Conservation (phyloP, 2,329 filamentous ascomycete genomes). For the Alternaria longipes region DNA sequence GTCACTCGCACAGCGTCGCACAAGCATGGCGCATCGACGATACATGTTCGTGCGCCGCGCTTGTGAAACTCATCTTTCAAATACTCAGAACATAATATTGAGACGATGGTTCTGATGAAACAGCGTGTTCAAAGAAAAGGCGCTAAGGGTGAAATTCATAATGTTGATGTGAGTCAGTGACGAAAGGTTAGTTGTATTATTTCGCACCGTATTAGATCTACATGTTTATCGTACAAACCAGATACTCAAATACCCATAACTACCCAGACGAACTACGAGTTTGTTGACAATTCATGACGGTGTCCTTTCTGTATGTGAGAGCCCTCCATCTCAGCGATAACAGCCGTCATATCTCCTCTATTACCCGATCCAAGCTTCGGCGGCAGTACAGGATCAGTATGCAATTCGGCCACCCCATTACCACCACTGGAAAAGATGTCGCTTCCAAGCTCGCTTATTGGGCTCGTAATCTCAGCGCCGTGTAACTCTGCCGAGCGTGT, state of each 20-base stretch:
- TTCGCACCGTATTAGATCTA: background rate
- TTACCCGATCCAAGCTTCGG: background rate
- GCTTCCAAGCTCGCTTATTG: background rate
- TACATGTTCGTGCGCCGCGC: background rate
- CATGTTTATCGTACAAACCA: background rate
- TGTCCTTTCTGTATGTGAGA: background rate
- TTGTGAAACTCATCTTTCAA: background rate
- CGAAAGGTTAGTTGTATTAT: background rate
- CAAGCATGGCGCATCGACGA: background rate
- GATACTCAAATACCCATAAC: background rate
- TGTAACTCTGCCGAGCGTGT: constrained; percentile 1
- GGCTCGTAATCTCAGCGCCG: background rate
- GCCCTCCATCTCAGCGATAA: background rate
- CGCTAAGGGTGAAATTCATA: background rate
- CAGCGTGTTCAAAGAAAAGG: background rate
- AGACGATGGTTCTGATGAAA: background rate
- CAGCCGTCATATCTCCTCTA: background rate
- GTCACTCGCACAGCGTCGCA: background rate
- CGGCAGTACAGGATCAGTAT: background rate
- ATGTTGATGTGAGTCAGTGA: background rate
- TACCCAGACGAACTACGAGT: background rate
- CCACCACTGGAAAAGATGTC: background rate
- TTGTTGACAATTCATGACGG: background rate
- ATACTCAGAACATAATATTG: too few species aligned
- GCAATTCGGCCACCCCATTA: background rate